Percentiles rank a stretch among this genome's conserved stretches.
phyloP scores from a whole-genome alignment of 2,329 filamentous ascomycete species.

The Gnomoniopsis sp. region DNA sequence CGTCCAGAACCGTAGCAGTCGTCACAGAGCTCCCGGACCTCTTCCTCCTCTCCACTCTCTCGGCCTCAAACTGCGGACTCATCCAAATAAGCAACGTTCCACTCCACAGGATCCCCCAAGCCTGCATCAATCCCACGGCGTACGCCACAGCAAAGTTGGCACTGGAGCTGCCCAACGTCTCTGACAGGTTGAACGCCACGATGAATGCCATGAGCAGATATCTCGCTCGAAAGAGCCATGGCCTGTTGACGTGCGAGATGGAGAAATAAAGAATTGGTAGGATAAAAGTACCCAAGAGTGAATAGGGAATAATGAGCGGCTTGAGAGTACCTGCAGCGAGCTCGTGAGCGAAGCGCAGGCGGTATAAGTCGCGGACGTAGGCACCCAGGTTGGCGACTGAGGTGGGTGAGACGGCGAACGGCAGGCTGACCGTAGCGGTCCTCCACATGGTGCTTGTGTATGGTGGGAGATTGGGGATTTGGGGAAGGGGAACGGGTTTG shows the following conservation, averaged over 20 bases:
- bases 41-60: slow-evolving; percentile 41
- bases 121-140: slow-evolving; percentile 43
- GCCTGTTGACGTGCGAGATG: slow-evolving; percentile 49
- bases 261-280: slow-evolving; percentile 53
- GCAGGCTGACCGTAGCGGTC: slow-evolving; percentile 1
- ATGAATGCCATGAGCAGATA: slow-evolving; percentile 47
- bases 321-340: slow-evolving; percentile 36
- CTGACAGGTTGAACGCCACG: slow-evolving; percentile 39
- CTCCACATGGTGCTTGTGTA: slow-evolving; percentile 3
- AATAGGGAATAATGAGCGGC: slow-evolving; percentile 52
- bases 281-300: slow-evolving; percentile 43
- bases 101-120: slow-evolving; percentile 49
- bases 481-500: neutral
- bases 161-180: slow-evolving; percentile 43
- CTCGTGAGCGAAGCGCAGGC: slow-evolving; percentile 23
- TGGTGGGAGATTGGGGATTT: no score
- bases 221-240: slow-evolving; percentile 47
- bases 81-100: slow-evolving; percentile 51
- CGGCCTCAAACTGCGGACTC: slow-evolving; percentile 54
- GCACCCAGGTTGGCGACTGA: slow-evolving; percentile 10
- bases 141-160: slow-evolving; percentile 50
- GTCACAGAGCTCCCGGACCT: slow-evolving; percentile 18
- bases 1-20: neutral
- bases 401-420: neutral
- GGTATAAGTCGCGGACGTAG: slow-evolving; percentile 9